Evolutionary conservation across 2,329 filamentous ascomycete genomes (phyloP).

Genomic region (Aspergillus fructus): DNA sequence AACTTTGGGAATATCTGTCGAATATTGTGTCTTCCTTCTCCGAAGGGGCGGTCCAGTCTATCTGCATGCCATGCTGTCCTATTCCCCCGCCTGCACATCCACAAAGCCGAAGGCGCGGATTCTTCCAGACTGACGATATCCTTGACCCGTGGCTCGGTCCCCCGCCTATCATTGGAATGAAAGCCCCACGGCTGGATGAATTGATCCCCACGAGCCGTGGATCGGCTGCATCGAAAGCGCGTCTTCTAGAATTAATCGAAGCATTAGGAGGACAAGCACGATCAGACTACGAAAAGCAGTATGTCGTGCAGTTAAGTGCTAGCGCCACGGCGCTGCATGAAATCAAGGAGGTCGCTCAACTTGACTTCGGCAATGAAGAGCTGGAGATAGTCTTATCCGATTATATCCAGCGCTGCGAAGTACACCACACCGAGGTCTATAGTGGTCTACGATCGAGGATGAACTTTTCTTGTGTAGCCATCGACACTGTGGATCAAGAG

Average conservation of each 20-base stretch:
- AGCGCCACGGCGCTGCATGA: slow-evolving; percentile 14
- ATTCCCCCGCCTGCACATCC: neutral
- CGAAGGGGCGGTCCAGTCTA: slow-evolving; percentile 2
- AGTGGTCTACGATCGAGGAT: slow-evolving; percentile 6
- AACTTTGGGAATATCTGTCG: slow-evolving; percentile 24
- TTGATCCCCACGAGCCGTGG: neutral
- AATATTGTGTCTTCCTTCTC: neutral
- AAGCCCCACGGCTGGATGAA: neutral
- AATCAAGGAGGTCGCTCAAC: neutral
- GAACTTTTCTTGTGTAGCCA: neutral
- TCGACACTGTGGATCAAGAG: neutral
- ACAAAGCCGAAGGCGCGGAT: neutral
- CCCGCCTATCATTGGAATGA: neutral
- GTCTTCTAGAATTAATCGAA: slow-evolving; percentile 6
- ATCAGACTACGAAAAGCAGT: slow-evolving; percentile 17
- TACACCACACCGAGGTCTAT: slow-evolving; percentile 4
- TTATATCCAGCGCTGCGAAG: neutral
- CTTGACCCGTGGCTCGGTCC: neutral
- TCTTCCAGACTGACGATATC: neutral
- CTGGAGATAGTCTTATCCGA: neutral
- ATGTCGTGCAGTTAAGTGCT: slow-evolving; percentile 13
- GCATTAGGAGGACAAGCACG: slow-evolving; percentile 8
- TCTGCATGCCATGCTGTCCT: slow-evolving; percentile 3
- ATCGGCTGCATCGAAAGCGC: neutral
- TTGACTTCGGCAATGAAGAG: neutral